phyloP scores from a whole-genome alignment of 2,329 filamentous ascomycete genomes.

The Microdochium paspali region DNA sequence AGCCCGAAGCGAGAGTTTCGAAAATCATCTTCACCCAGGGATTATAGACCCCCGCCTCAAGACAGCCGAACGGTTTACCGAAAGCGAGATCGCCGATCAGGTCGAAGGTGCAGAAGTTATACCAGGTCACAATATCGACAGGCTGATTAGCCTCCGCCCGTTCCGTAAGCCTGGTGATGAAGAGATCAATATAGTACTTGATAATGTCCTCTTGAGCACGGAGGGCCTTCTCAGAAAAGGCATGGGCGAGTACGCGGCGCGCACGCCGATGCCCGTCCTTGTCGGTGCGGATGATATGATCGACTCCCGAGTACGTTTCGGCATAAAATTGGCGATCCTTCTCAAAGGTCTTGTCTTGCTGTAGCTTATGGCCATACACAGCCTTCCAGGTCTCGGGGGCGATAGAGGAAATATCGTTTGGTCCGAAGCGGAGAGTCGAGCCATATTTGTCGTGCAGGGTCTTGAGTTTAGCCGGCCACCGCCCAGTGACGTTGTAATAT shows the following conservation, averaged over 20 bases:
- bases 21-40: constrained; percentile 24
- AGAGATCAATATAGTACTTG: constrained; percentile 21
- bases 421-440: background rate
- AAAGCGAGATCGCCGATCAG: constrained; percentile 37
- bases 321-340: background rate
- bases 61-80: constrained; percentile 28
- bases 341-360: background rate
- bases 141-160: background rate
- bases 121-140: constrained; percentile 26
- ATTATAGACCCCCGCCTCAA: constrained; percentile 21
- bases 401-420: constrained; percentile 6
- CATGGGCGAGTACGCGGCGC: background rate
- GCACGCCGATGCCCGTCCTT: background rate
- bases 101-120: constrained; percentile 30
- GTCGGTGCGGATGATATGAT: constrained; percentile 7
- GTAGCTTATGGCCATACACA: constrained; percentile 19
- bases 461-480: background rate
- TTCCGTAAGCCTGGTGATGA: constrained; percentile 23
- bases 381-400: constrained; percentile 19
- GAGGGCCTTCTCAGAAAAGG: background rate
- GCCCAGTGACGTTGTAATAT: background rate
- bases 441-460: background rate
- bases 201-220: constrained; percentile 6
- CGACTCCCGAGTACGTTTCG: background rate
- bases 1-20: constrained; percentile 9